These are phyloP conservation scores for Zygoascus hellenicus DNA, from an alignment of 1,139 yeast genomes.

Conservation along the genomic window DNA sequence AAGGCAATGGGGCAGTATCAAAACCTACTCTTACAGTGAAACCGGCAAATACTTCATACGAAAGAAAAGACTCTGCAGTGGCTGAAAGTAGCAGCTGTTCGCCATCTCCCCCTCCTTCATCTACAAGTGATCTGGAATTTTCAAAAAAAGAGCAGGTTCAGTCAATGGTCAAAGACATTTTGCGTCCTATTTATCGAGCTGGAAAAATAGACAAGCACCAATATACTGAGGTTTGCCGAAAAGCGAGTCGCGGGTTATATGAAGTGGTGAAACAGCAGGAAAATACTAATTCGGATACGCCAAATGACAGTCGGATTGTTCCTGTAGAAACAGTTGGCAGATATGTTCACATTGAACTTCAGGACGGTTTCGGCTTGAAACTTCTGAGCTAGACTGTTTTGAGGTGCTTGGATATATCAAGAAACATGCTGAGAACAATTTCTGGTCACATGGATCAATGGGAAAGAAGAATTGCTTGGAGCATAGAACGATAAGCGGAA, in stretches of 20 bases:
- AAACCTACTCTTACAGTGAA: too few species aligned
- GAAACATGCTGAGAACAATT: too few species aligned
- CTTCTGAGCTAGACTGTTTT: too few species aligned
- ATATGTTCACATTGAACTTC: conserved; percentile 16
- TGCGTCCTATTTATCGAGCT: conserved; percentile 46
- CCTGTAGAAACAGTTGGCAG: conserved; percentile 13
- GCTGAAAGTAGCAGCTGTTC: conserved; percentile 5
- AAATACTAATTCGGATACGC: conserved; percentile 5
- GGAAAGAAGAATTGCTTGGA: too few species aligned
- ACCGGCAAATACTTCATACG: neutral
- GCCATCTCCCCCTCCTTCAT: conserved; percentile 11
- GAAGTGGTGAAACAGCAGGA: conserved; percentile 24
- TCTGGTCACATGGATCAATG: too few species aligned
- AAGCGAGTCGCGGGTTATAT: conserved; percentile 41
- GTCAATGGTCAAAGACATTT: conserved; percentile 44
- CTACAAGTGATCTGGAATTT: conserved; percentile 30
- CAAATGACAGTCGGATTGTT: conserved; percentile 5
- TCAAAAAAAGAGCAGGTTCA: conserved; percentile 50
- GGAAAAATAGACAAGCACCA: conserved; percentile 39
- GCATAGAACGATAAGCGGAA: too few species aligned
- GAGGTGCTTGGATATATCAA: too few species aligned
- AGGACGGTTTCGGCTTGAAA: too few species aligned
- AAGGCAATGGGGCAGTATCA: too few species aligned
- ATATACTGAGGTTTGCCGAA: conserved; percentile 43
- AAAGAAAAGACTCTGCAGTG: neutral